Evolutionary conservation across 1,284 basidiomycete species (phyloP), one percentile per base, ranked within the genome.

Genomic region (Cryptococcus amylolentus): DNA sequence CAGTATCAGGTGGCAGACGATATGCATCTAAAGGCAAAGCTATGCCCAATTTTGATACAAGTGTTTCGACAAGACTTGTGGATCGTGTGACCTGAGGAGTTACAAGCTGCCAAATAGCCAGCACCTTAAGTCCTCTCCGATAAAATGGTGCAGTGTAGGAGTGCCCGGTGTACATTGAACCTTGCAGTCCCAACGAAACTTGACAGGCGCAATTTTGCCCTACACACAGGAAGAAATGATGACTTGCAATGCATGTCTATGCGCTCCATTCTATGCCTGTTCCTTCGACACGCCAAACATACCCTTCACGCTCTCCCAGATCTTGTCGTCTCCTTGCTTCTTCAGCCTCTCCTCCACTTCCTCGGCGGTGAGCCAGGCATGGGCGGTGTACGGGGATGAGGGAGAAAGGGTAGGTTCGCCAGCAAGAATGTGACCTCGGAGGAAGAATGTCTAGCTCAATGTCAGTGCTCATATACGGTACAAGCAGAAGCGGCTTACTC

Each of bases 381-480:
- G 65, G 4, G 54, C 45, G 41, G 55, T 61, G 60, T 62, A 70
- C 5, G 57, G 52, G 38, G 70, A 62, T n/a, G 60, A 62, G 41
- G 60, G 53, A 4, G 65, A 53, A 12, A 67, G 57, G 31, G 61
- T 59, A 13, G 76, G 75, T 60, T 72, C 65, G 52, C 76, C 76
- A 5, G 69, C 70, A 3, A 78, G 61, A 47, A 78, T 76, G 60
- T 76, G 75, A 23, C 73, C 76, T 47, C 70, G 69, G 43, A 78
- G 58, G 67, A 72, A 74, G 68, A 76, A 78, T 48, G 71, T 76
- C 76, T 78, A 59, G 35, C 9, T n/a, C 6, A 8, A 31, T 20
- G 31, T 50, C 18, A 38, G 38, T 26, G 18, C 12, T 7, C 1
- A 35, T 35, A 35, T 10, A 28, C 9, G 26, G 12, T 12, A 16